phyloP scores from a whole-genome alignment of 495 filamentous ascomycete genomes.

The Recurvomyces mirabilis region DNA sequence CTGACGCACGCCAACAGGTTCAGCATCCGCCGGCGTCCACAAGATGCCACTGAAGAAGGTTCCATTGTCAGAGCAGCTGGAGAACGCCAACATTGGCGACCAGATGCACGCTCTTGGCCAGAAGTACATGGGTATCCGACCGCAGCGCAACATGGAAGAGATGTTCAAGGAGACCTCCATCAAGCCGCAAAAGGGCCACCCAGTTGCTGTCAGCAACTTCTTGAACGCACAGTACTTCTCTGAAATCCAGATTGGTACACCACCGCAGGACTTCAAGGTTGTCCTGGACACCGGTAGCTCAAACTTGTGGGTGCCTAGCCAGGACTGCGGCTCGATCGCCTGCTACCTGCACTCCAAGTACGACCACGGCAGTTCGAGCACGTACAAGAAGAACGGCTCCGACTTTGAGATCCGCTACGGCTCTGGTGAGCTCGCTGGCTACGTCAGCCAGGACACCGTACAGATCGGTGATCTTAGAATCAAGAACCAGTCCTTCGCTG shows the following conservation, averaged over 20 bases:
- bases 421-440: slow-evolving; percentile 88
- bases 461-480: slow-evolving; percentile 81
- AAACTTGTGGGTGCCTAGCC: slow-evolving; percentile 96
- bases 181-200: slow-evolving; percentile 57
- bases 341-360: slow-evolving; percentile 98
- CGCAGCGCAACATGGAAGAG: slow-evolving; percentile 53
- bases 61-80: slow-evolving; percentile 78
- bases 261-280: slow-evolving; percentile 93
- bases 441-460: slow-evolving; percentile 75
- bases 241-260: slow-evolving; percentile 83
- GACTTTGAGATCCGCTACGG: slow-evolving; percentile 92
- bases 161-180: slow-evolving; percentile 67
- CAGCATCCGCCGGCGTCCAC: slow-evolving; percentile 17
- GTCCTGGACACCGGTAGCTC: slow-evolving; percentile 98
- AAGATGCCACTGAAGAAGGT: slow-evolving; percentile 66
- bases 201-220: slow-evolving; percentile 90
- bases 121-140: slow-evolving; percentile 87
- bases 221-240: slow-evolving; percentile 99
- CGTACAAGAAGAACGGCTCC: slow-evolving; percentile 89
- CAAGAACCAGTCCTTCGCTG: slow-evolving; percentile 84
- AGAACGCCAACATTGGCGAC: slow-evolving; percentile 62
- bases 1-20: no score
- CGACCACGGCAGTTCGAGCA: slow-evolving; percentile 77
- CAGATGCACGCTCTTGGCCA: slow-evolving; percentile 75
- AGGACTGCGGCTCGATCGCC: slow-evolving; percentile 85